A percentile compares a stretch with the other conserved stretches of the same genome.
Evolutionary conservation across 2,329 filamentous ascomycete species (phyloP).

Genomic region (Canariomyces notabilis): DNA sequence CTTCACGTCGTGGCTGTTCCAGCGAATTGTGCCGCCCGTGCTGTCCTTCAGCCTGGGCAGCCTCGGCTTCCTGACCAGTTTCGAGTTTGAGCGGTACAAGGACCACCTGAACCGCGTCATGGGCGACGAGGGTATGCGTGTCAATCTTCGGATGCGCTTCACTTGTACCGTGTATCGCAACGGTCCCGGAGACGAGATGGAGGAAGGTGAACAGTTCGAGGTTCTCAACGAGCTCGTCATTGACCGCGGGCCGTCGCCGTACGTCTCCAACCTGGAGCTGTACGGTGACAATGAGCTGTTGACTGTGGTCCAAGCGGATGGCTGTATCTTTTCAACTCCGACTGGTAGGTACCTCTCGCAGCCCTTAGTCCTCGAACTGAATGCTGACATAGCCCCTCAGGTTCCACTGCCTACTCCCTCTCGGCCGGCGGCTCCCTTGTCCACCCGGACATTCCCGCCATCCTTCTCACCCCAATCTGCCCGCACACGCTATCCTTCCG

Average conservation of each 20-base stretch:
- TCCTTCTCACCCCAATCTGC: slow-evolving; percentile 94
- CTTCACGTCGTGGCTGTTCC: slow-evolving; percentile 89
- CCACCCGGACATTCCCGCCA: slow-evolving; percentile 93
- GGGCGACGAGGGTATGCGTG: slow-evolving; percentile 92
- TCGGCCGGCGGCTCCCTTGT: slow-evolving; percentile 93
- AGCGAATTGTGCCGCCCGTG: slow-evolving; percentile 79
- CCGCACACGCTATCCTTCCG: slow-evolving; percentile 95
- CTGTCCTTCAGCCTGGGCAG: slow-evolving; percentile 80
- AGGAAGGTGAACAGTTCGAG: slow-evolving; percentile 94
- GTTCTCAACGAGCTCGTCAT: slow-evolving; percentile 98
- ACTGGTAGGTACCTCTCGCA: slow-evolving; percentile 51
- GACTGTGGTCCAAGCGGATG: slow-evolving; percentile 93
- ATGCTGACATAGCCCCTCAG: slow-evolving; percentile 29
- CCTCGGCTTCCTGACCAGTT: slow-evolving; percentile 83
- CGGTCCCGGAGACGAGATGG: slow-evolving; percentile 58
- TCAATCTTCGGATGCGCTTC: slow-evolving; percentile 97
- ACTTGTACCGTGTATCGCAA: slow-evolving; percentile 93
- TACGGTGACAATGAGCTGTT: slow-evolving; percentile 93
- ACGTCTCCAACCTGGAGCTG: slow-evolving; percentile 93
- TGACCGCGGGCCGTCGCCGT: slow-evolving; percentile 91
- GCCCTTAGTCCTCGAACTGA: not conserved
- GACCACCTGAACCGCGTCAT: slow-evolving; percentile 82
- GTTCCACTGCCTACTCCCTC: slow-evolving; percentile 90
- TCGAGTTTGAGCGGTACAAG: slow-evolving; percentile 84
- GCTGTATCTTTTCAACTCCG: slow-evolving; percentile 95